These are phyloP conservation scores for Esteya vermicola DNA, from an alignment of 2,329 filamentous ascomycete genomes.

Conservation along the genomic window DNA sequence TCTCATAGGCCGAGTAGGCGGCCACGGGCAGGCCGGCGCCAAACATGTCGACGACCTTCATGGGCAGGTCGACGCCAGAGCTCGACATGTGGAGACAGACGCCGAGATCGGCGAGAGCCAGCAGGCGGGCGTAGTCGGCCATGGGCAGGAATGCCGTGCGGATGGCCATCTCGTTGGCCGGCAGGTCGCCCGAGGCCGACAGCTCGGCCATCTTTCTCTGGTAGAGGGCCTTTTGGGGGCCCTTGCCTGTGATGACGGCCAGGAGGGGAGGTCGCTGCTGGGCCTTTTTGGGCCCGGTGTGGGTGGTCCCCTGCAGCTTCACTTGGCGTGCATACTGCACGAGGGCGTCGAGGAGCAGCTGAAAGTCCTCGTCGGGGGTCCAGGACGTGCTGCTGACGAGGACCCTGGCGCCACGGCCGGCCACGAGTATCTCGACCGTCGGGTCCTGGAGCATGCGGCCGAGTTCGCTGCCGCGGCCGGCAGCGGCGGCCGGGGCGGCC, in stretches of 20 bases:
- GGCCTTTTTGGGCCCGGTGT: too few species aligned
- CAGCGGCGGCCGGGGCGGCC: constrained; percentile 26
- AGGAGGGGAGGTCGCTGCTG: constrained; percentile 52
- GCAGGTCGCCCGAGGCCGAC: constrained; percentile 45
- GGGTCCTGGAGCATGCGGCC: constrained; percentile 4
- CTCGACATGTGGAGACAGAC: constrained; percentile 87
- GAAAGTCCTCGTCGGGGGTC: constrained; percentile 95
- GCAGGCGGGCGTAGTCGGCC: constrained; percentile 68
- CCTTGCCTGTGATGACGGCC: constrained; percentile 89
- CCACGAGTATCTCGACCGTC: background rate
- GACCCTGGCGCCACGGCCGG: constrained; percentile 20
- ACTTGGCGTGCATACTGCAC: constrained; percentile 39
- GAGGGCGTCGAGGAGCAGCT: constrained; percentile 69
- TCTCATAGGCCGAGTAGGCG: constrained; percentile 74
- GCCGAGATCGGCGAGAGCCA: constrained; percentile 77
- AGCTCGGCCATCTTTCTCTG: constrained; percentile 49
- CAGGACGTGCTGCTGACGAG: constrained; percentile 91
- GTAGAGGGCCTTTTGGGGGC: constrained; percentile 69
- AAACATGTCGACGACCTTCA: constrained; percentile 99
- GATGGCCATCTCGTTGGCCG: constrained; percentile 58
- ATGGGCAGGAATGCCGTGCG: constrained; percentile 75
- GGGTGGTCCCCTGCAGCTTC: too few species aligned
- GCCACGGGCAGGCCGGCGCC: constrained; percentile 82
- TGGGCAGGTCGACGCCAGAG: constrained; percentile 88
- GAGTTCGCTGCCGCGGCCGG: constrained; percentile 1